A percentile compares a stretch with the other conserved stretches of the same genome.
Conservation (phyloP, 495 filamentous ascomycete genomes). For the Talaromyces ruber region DNA sequence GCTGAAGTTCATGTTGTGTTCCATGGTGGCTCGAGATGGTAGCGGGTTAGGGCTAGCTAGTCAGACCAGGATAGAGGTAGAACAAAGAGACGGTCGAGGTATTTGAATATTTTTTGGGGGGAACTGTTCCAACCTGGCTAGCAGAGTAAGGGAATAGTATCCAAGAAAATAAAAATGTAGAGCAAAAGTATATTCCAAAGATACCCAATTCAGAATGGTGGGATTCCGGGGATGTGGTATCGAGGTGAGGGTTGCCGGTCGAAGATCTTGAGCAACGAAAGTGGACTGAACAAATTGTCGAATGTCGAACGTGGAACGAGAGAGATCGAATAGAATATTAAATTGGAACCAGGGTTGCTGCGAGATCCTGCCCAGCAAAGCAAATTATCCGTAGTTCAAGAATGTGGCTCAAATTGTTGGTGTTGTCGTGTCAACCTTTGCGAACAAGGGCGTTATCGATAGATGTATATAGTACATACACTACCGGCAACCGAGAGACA, state of each 20-base stretch:
- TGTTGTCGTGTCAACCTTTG: conserved; percentile 41
- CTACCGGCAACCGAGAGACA: background rate
- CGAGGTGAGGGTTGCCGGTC: background rate
- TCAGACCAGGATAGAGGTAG: conserved; percentile 5
- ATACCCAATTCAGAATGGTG: conserved; percentile 1
- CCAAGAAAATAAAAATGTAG: conserved; percentile 7
- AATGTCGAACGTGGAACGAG: background rate
- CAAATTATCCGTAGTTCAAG: conserved; percentile 5
- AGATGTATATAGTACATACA: background rate
- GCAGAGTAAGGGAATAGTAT: conserved; percentile 4
- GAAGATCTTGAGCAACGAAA: background rate
- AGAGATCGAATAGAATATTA: background rate
- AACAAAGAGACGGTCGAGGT: conserved; percentile 3
- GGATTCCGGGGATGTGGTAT: background rate
- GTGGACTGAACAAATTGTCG: background rate
- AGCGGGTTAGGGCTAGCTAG: conserved; percentile 6
- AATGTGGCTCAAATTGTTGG: conserved; percentile 14
- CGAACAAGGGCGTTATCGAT: conserved; percentile 5
- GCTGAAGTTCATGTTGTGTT: conserved; percentile 19
- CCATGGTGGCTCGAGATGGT: conserved; percentile 11
- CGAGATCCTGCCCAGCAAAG: conserved; percentile 32
- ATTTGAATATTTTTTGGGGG: background rate
- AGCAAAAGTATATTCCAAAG: background rate
- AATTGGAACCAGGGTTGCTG: conserved; percentile 4
- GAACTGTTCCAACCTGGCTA: conserved; percentile 6